A percentile compares a stretch with the other conserved stretches of the same genome.
Conservation (phyloP, 352 stramenopile genomes). For the Pythium brachiatum region DNA sequence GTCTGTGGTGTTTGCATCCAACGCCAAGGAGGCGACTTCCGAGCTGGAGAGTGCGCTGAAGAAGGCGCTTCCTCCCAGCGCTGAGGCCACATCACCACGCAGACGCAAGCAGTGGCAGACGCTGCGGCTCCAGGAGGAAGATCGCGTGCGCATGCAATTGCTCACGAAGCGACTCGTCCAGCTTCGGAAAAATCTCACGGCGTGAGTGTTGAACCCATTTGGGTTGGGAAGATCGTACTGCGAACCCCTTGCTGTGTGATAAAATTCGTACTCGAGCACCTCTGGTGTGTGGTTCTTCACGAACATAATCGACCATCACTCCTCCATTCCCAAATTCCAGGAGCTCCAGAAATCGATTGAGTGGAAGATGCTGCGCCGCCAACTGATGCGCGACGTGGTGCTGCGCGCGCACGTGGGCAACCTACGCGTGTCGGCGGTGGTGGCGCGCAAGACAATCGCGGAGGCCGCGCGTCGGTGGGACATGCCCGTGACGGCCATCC, state of each 20-base stretch:
- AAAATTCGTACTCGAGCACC: not conserved
- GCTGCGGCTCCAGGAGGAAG: constrained; percentile 66
- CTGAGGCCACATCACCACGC: constrained; percentile 15
- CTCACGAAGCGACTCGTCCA: constrained; percentile 42
- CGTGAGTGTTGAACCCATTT: constrained; percentile 22
- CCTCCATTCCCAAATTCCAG: not conserved
- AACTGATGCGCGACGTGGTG: constrained; percentile 57
- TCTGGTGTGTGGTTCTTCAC: constrained; percentile 1
- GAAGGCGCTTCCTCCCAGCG: constrained; percentile 3
- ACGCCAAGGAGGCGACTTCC: not conserved
- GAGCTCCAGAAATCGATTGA: constrained; percentile 9
- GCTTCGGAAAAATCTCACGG: constrained; percentile 49
- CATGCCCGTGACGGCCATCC: constrained; percentile 35
- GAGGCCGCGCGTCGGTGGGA: constrained; percentile 60
- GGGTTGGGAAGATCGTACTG: not conserved
- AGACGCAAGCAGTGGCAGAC: constrained; percentile 43
- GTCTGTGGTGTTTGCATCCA: constrained; percentile 11
- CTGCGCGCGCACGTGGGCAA: constrained; percentile 77
- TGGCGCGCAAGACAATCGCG: constrained; percentile 52
- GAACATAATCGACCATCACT: constrained; percentile 15
- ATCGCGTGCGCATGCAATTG: constrained; percentile 49
- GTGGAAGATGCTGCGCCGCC: constrained; percentile 17
- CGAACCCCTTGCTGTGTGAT: not conserved
- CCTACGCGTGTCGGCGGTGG: constrained; percentile 74
- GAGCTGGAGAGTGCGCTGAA: constrained; percentile 3